Evolutionary conservation across 2,329 filamentous ascomycete genomes (phyloP).

Genomic region (Cyclaneusma minus): DNA sequence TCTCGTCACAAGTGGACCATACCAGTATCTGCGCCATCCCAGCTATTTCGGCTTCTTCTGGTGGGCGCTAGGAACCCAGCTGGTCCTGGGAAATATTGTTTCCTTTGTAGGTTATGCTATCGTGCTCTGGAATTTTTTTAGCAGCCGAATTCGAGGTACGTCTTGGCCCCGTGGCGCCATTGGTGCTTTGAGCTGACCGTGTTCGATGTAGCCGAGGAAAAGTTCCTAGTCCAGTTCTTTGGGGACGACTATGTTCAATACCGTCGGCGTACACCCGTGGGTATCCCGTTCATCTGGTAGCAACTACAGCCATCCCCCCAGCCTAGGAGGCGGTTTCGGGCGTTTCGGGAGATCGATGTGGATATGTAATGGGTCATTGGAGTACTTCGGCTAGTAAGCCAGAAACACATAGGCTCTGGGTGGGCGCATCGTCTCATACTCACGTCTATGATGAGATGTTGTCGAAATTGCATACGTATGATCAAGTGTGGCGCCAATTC

Average conservation of each 20-base stretch:
- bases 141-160: conserved; percentile 48
- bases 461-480: no score
- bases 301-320: no score
- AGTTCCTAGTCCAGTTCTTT: conserved; percentile 66
- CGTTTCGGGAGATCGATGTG: no score
- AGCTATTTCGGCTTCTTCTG: conserved; percentile 98
- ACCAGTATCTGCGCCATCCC: conserved; percentile 64
- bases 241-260: conserved; percentile 68
- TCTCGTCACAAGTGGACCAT: conserved; percentile 75
- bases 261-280: conserved; percentile 51
- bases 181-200: conserved; percentile 1
- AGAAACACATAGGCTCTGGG: no score
- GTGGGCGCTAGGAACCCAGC: conserved; percentile 91
- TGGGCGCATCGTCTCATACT: no score
- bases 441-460: no score
- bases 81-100: conserved; percentile 71
- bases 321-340: no score
- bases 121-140: conserved; percentile 81
- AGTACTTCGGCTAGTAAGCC: no score
- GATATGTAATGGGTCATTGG: no score
- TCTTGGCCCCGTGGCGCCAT: conserved; percentile 9
- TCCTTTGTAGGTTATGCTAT: conserved; percentile 60
- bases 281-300: conserved; percentile 61
- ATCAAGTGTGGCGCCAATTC: no score
- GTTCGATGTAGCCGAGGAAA: conserved; percentile 51